Evolutionary conservation across 164 flowering plant genomes (phyloP), one percentile per base, ranked within the genome.

Genomic region (Magnolia changhungtana): DNA sequence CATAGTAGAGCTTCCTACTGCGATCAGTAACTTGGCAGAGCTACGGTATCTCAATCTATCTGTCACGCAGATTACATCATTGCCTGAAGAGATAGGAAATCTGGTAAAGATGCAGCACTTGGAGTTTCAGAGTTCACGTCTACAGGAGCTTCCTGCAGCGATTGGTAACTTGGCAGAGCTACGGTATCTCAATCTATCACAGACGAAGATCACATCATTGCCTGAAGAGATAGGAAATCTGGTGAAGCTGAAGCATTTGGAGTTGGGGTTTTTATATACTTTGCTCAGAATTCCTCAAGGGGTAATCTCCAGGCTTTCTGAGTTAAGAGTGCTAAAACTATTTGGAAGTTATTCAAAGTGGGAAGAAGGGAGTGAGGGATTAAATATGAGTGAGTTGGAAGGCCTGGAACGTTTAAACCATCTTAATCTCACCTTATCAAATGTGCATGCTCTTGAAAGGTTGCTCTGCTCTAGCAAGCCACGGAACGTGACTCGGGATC

Each of bases 71-170:
- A 72, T 79, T 50, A 14, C 5, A 75, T 7, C 27, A 31, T 20
- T 74, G 70, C 78, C 76, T 2, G 2, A 0, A 67, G 81, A 75
- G 58, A 20, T 75, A 0, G 65, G 24, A 20, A 50, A 21, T 20
- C 20, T 80, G 65, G 52, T 18, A 64, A 76, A 69, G 4, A 29
- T 79, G 21, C 59, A 72, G 68, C 63, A 50, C 31, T 76, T 79
- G 70, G n/a, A 59, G 2, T 31, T 31, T n/a, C n/a, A n/a, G n/a
- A n/a, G n/a, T n/a, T n/a, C n/a, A n/a, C n/a, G n/a, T n/a, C n/a
- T n/a, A n/a, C n/a, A n/a, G n/a, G 24, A 23, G 24, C 24, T 23
- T 31, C 37, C 37, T 4, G 4, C 37, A 3, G 37, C 3, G 37
- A 31, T 31, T 1, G 37, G 37, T 31, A 31, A 31, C 37, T 31